Evolutionary conservation across 108 stramenopile species (phyloP).

Genomic region (Pseudonitzschia pungens): DNA sequence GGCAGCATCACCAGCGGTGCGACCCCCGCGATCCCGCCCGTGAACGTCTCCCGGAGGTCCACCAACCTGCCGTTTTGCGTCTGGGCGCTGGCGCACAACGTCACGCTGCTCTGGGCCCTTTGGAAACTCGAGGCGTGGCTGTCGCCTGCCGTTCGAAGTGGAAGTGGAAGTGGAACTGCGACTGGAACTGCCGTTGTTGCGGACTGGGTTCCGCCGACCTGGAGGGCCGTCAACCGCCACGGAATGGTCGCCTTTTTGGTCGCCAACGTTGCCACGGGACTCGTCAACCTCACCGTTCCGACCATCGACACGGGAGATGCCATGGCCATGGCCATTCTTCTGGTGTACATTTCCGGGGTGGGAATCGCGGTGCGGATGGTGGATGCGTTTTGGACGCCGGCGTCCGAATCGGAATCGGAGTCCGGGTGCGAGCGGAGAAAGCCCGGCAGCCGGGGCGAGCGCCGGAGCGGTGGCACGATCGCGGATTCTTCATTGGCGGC

Average conservation of each 20-base stretch:
- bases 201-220: constrained; percentile 39
- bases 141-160: background rate
- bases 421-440: too few relatives aligned
- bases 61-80: constrained; percentile 73
- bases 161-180: background rate
- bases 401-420: too few relatives aligned
- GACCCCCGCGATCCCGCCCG: constrained; percentile 21
- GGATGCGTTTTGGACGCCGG: background rate
- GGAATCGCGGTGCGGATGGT: background rate
- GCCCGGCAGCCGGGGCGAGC: too few relatives aligned
- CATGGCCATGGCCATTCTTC: constrained; percentile 53
- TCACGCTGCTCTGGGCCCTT: constrained; percentile 33
- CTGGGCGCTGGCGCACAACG: constrained; percentile 74
- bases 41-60: constrained; percentile 70
- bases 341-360: background rate
- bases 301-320: constrained; percentile 66
- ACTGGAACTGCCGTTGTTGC: too few relatives aligned
- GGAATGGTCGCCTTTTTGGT: constrained; percentile 82
- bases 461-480: too few relatives aligned
- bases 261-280: constrained; percentile 87
- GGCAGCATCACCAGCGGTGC: background rate
- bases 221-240: constrained; percentile 68
- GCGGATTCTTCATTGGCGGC: too few relatives aligned
- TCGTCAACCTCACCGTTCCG: constrained; percentile 80
- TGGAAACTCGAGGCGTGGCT: background rate